Conservation (phyloP, 2,329 filamentous ascomycete genomes). For the Ramichloridium luteum region DNA sequence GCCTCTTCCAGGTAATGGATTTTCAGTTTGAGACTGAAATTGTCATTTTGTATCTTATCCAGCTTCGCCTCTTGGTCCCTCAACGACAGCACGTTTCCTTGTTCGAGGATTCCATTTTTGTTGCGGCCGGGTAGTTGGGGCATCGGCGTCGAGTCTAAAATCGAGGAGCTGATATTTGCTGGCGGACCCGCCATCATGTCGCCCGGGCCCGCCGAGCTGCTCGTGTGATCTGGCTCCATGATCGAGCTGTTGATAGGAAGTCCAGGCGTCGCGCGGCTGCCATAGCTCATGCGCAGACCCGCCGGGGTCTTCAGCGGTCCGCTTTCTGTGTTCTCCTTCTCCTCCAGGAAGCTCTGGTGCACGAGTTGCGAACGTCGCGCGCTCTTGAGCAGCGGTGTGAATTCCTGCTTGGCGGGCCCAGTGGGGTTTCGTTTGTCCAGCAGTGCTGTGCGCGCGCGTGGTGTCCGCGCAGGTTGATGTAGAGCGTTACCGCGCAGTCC, state of each 20-base stretch:
- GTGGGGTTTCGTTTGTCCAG: conserved; percentile 50
- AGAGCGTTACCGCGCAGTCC: conserved; percentile 46
- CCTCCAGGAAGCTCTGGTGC: conserved; percentile 25
- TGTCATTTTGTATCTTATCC: conserved; percentile 94
- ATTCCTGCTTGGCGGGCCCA: conserved; percentile 62
- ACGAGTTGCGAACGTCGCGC: conserved; percentile 55
- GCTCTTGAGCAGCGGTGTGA: conserved; percentile 84
- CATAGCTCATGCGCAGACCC: conserved; percentile 48
- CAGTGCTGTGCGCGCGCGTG: conserved; percentile 59
- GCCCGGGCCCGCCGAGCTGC: conserved; percentile 47
- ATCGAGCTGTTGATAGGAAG: conserved; percentile 66
- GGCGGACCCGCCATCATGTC: conserved; percentile 56
- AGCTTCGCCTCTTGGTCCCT: conserved; percentile 90
- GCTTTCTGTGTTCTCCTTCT: conserved; percentile 29
- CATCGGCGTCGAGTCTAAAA: conserved; percentile 65
- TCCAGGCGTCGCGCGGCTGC: conserved; percentile 52
- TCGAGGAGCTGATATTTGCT: conserved; percentile 68
- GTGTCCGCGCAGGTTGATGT: conserved; percentile 43
- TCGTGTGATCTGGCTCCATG: conserved; percentile 48
- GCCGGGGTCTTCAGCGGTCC: conserved; percentile 53
- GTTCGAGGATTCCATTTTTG: conserved; percentile 56
- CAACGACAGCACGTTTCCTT: conserved; percentile 81
- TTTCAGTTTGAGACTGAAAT: conserved; percentile 91
- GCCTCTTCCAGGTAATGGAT: conserved; percentile 94
- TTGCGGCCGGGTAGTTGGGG: conserved; percentile 50